These are phyloP conservation scores for Aspergillus kassunensis DNA, from an alignment of 495 filamentous ascomycete species.

Conservation along the genomic window DNA sequence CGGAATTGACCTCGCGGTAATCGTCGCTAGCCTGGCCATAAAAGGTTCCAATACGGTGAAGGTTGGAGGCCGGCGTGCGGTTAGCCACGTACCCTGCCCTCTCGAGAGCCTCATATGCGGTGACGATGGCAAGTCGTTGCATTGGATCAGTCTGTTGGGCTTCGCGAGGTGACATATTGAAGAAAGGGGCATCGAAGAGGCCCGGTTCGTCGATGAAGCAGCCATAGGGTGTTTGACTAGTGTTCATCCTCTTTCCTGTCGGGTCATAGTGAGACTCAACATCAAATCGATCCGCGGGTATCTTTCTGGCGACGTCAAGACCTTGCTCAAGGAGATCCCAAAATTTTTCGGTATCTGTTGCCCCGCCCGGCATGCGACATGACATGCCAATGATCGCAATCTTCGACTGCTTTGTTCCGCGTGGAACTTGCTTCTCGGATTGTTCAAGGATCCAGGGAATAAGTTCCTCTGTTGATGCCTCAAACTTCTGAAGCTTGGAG, in stretches of 20 bases:
- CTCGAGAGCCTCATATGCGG: conserved; percentile 4
- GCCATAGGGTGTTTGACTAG: conserved; percentile 30
- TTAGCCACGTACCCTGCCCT: conserved; percentile 13
- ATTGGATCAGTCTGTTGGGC: conserved; percentile 12
- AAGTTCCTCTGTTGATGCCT: conserved; percentile 7
- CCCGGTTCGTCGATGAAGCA: conserved; percentile 35
- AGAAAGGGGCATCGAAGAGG: conserved; percentile 30
- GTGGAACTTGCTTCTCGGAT: neutral
- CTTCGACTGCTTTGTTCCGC: conserved; percentile 19
- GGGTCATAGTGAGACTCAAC: conserved; percentile 35
- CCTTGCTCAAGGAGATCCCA: conserved; percentile 38
- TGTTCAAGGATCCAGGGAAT: conserved; percentile 1
- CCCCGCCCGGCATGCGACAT: conserved; percentile 34
- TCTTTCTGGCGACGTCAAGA: conserved; percentile 29
- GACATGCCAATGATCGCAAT: conserved; percentile 44
- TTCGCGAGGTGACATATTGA: conserved; percentile 36
- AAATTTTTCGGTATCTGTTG: conserved; percentile 25
- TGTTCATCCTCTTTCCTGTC: conserved; percentile 32
- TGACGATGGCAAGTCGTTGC: conserved; percentile 5
- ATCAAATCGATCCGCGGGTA: conserved; percentile 42
- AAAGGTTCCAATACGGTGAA: conserved; percentile 68
- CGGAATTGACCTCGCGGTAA: conserved; percentile 69
- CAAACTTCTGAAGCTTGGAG: conserved; percentile 2
- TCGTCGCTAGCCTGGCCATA: conserved; percentile 78
- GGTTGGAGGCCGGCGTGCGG: conserved; percentile 14